phyloP scores from a whole-genome alignment of 2,329 filamentous ascomycete species.

The Daldinia sp. region DNA sequence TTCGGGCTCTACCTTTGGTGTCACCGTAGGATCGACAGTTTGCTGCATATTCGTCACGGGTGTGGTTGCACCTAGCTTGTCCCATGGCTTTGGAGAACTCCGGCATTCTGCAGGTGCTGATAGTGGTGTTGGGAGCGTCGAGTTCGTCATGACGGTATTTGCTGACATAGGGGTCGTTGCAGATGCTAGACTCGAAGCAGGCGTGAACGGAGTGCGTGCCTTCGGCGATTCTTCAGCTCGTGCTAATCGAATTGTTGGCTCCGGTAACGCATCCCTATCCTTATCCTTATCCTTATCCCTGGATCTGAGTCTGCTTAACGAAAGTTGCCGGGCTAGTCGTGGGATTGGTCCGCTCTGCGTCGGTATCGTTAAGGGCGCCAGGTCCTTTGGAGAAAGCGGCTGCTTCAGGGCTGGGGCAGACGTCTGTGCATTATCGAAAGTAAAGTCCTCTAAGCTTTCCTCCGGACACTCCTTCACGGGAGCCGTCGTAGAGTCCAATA shows the following conservation, averaged over 20 bases:
- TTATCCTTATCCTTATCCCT: too few species aligned
- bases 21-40: conserved; percentile 40
- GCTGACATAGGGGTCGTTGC: conserved; percentile 56
- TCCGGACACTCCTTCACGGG: conserved; percentile 44
- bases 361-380: conserved; percentile 67
- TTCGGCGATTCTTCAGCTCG: conserved; percentile 58
- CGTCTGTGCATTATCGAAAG: conserved; percentile 16
- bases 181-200: conserved; percentile 53
- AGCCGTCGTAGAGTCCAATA: conserved; percentile 48
- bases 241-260: conserved; percentile 51
- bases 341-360: conserved; percentile 46
- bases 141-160: conserved; percentile 53
- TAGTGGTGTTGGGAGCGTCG: conserved; percentile 57
- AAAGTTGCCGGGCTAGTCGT: conserved; percentile 50
- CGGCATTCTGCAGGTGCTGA: conserved; percentile 58
- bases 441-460: conserved; percentile 17
- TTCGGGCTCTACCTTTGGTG: conserved; percentile 47
- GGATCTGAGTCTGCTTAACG: conserved; percentile 56
- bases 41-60: conserved; percentile 45
- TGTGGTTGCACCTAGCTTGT: conserved; percentile 44
- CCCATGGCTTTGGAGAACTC: conserved; percentile 56
- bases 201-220: conserved; percentile 53
- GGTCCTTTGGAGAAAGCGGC: conserved; percentile 61
- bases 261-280: conserved; percentile 53
- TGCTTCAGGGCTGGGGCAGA: conserved; percentile 41